phyloP scores from a whole-genome alignment of 1,284 basidiomycete genomes.

The Boletus hoseneyae region DNA sequence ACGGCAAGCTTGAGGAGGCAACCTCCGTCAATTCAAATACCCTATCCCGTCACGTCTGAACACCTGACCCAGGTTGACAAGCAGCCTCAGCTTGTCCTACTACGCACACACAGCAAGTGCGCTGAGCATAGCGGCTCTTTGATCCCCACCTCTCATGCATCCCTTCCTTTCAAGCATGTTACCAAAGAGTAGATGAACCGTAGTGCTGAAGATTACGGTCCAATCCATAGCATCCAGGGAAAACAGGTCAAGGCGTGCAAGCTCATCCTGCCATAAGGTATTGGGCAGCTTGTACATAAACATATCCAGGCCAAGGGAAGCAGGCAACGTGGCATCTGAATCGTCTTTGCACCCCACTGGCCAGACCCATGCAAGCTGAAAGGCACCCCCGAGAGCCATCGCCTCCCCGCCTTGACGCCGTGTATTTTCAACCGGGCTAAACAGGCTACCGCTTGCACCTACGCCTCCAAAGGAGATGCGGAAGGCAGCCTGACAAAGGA shows the following conservation, averaged over 20 bases:
- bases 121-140: constrained; percentile 75
- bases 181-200: constrained; percentile 85
- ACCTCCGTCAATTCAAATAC: constrained; percentile 33
- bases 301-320: too few relatives aligned
- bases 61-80: constrained; percentile 67
- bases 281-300: constrained; percentile 26
- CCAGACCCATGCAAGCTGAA: constrained; percentile 27
- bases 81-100: constrained; percentile 64
- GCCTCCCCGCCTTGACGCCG: constrained; percentile 18
- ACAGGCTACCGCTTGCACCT: constrained; percentile 7
- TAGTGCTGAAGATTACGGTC: constrained; percentile 66
- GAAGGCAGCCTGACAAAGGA: constrained; percentile 33
- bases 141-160: constrained; percentile 65
- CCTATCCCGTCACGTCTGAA: constrained; percentile 23
- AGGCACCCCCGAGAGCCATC: constrained; percentile 29
- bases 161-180: constrained; percentile 84
- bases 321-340: too few relatives aligned
- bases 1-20: constrained; percentile 74
- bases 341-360: neutral
- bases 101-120: constrained; percentile 70
- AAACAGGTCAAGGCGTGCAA: constrained; percentile 71
- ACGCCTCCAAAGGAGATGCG: constrained; percentile 32
- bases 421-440: constrained; percentile 8
- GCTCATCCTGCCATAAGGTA: constrained; percentile 84
- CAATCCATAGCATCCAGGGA: constrained; percentile 66